Evolutionary conservation across 2,329 filamentous ascomycete species (phyloP).

Genomic region (Hypoxylon sp.): DNA sequence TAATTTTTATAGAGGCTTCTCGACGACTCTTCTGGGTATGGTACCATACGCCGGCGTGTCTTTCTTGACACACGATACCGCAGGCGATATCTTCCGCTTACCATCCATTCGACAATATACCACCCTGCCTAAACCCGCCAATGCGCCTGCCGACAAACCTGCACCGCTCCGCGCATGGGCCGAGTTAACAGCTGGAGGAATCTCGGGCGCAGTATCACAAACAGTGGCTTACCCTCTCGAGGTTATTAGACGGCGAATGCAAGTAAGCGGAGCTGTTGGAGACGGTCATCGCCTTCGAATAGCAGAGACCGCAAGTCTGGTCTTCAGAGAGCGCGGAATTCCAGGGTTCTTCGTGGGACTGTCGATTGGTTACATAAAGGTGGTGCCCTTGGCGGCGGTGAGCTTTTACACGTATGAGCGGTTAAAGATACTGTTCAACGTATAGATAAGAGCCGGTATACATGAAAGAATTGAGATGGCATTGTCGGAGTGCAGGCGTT

Average conservation of each 20-base stretch:
- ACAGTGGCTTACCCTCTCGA: conserved; percentile 95
- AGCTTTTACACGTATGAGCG: conserved; percentile 77
- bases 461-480: conserved; percentile 17
- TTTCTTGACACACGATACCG: conserved; percentile 94
- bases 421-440: conserved; percentile 74
- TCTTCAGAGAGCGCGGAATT: conserved; percentile 81
- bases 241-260: conserved; percentile 92
- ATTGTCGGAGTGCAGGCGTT: conserved; percentile 46
- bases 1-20: conserved; percentile 97
- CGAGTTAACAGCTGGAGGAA: conserved; percentile 85
- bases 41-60: conserved; percentile 95
- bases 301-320: conserved; percentile 80
- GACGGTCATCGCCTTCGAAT: conserved; percentile 86
- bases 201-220: conserved; percentile 91
- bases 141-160: conserved; percentile 71
- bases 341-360: conserved; percentile 93
- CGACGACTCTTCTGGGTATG: conserved; percentile 92
- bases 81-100: conserved; percentile 84
- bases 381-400: conserved; percentile 87
- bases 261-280: conserved; percentile 93
- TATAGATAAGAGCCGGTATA: conserved; percentile 61
- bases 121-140: conserved; percentile 75
- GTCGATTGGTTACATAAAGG: conserved; percentile 94
- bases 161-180: conserved; percentile 86
- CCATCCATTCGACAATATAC: conserved; percentile 79